phyloP scores from a whole-genome alignment of 305 asterid genomes.

The Rubia occidens region DNA sequence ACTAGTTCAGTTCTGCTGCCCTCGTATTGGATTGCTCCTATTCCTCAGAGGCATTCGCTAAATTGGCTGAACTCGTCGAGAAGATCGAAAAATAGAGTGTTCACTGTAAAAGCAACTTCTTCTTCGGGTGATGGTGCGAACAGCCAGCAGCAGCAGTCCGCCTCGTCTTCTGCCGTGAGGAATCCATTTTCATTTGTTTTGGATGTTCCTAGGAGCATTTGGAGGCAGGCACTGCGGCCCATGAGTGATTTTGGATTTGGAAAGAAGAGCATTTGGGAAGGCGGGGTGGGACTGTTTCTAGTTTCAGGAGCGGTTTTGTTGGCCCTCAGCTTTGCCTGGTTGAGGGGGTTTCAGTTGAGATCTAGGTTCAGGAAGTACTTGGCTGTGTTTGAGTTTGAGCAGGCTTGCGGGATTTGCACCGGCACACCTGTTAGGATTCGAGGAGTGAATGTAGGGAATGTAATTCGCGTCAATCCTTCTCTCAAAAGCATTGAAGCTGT shows the following conservation, averaged over 20 bases:
- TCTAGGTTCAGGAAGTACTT: slow-evolving; percentile 73
- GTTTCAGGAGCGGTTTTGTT: slow-evolving; percentile 68
- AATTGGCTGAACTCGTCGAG: slow-evolving; percentile 27
- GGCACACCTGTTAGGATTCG: slow-evolving; percentile 92
- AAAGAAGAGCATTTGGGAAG: slow-evolving; percentile 93
- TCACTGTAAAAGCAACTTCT: slow-evolving; percentile 32
- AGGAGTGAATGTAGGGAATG: slow-evolving; percentile 85
- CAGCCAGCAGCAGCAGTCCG: slow-evolving; percentile 27
- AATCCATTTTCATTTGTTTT: slow-evolving; percentile 44
- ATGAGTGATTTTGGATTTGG: slow-evolving; percentile 92
- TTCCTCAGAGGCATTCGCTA: slow-evolving; percentile 25
- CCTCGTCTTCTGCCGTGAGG: slow-evolving; percentile 38
- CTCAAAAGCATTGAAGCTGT: slow-evolving; percentile 72
- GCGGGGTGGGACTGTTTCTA: slow-evolving; percentile 91
- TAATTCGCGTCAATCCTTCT: slow-evolving; percentile 79
- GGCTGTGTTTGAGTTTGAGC: slow-evolving; percentile 81
- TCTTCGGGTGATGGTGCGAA: slow-evolving; percentile 40
- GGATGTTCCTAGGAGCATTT: slow-evolving; percentile 52
- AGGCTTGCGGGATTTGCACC: slow-evolving; percentile 81
- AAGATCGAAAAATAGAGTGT: slow-evolving; percentile 27
- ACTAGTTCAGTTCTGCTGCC: slow-evolving; percentile 32
- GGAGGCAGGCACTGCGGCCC: slow-evolving; percentile 81
- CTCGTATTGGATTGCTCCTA: slow-evolving; percentile 25
- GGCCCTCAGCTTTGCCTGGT: slow-evolving; percentile 84
- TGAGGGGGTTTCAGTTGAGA: slow-evolving; percentile 80